Base-by-base conservation (phyloP, 805 yeast species). In the Isabelozyma gotoi region DNA sequence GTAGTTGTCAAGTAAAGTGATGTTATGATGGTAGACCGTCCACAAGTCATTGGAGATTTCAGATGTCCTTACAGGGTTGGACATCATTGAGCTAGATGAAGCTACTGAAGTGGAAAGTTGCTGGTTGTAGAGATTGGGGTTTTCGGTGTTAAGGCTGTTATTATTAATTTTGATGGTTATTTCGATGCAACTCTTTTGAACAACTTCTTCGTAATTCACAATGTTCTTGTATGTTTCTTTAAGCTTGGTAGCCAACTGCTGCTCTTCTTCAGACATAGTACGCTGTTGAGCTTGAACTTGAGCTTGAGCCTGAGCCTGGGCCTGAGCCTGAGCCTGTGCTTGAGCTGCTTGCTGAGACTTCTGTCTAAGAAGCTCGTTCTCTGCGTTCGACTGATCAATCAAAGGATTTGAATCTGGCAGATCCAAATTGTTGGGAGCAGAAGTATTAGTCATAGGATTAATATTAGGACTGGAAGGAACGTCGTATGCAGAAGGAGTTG, bases 151-250 rank as follows among this genome's bases (percentile, higher is more conserved):
- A 12, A 41, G 39, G 19, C 80, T 47, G 69, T 70, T 60, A 42
- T 68, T 70, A 47, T 62, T 65, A 39, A 85, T 54, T 68, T 82
- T 59, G 63, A 76, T 57, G 65, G 85, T 65, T 62, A 76, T 62
- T 57, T 81, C 75, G 56, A 79, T 73, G 56, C 89, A 86, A 48
- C 82, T 81, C 49, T 82, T 84, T 58, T 84, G 90, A 16, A 85
- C 79, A 43, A 80, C 79, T 44, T 80, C 81, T 65, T 85, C 91
- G 48, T 78, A 74, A 49, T 79, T 78, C 37, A 85, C 81, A 33
- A 85, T 85, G 40, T 77, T 71, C 53, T 84, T 83, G 60, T 85
- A 85, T 3, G 89, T 83, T 56, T 85, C 90, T 60, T 85, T 88
- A 19, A 85, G 60, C 56, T 84, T 84, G 2, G 84, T 72, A 2